Percentiles rank a stretch among this genome's conserved stretches.
Conservation (phyloP, 768 basidiomycete species). For the Paxillus ammoniavirescens region DNA sequence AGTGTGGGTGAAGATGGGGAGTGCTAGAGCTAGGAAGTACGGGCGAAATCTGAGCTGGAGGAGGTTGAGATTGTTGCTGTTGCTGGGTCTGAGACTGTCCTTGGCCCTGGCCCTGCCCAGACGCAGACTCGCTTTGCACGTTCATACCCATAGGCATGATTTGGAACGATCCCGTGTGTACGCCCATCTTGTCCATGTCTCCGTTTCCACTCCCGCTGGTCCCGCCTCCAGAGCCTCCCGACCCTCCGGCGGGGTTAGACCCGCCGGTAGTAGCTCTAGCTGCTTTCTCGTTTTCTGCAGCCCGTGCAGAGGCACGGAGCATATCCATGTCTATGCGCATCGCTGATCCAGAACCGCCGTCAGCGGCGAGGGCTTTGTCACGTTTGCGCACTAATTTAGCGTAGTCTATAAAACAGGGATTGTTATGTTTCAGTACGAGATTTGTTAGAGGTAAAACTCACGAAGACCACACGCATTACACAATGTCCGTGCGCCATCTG, state of each 20-base stretch:
- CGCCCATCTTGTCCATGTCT: constrained; percentile 31
- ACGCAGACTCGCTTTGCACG: constrained; percentile 12
- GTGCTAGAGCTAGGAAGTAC: constrained; percentile 8
- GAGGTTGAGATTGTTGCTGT: constrained; percentile 7
- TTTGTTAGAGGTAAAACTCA: constrained; percentile 27
- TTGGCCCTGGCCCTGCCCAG: neutral
- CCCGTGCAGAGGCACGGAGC: constrained; percentile 68
- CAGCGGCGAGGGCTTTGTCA: constrained; percentile 58
- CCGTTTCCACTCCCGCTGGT: neutral
- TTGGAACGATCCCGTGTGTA: constrained; percentile 64
- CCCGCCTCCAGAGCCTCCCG: constrained; percentile 2
- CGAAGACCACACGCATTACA: constrained; percentile 87
- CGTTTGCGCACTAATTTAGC: constrained; percentile 81
- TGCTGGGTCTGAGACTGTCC: constrained; percentile 7
- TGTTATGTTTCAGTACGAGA: too few species aligned
- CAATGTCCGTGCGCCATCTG: constrained; percentile 79
- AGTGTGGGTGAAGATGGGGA: constrained; percentile 14
- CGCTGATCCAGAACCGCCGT: constrained; percentile 42
- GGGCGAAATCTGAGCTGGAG: constrained; percentile 8
- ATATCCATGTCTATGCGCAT: constrained; percentile 73
- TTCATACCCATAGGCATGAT: constrained; percentile 30
- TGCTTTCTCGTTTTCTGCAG: constrained; percentile 42
- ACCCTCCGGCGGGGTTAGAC: constrained; percentile 19
- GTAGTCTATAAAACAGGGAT: constrained; percentile 51
- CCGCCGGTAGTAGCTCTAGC: constrained; percentile 29